Conservation (phyloP, 805 yeast species). For the Myxozyma mucilagina region DNA sequence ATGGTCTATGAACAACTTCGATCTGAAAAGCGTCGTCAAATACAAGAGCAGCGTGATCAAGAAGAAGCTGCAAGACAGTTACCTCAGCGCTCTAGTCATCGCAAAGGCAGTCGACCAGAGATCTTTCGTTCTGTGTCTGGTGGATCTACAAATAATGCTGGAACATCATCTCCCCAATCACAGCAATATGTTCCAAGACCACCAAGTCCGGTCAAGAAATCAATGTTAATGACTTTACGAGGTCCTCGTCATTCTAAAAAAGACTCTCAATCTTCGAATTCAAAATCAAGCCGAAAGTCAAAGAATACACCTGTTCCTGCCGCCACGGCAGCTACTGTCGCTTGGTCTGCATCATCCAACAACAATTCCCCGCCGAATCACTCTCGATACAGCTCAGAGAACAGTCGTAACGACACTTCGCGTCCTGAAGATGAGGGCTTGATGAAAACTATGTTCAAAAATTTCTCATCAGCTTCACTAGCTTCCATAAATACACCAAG, state of each 20-base stretch:
- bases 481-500: neutral
- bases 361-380: slow-evolving; percentile 5
- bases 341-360: slow-evolving; percentile 17
- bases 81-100: slow-evolving; percentile 5
- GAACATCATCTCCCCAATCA: neutral
- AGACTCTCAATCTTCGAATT: neutral
- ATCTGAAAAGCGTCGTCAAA: slow-evolving; percentile 17
- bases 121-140: slow-evolving; percentile 14
- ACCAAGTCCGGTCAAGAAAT: slow-evolving; percentile 24
- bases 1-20: slow-evolving; percentile 25
- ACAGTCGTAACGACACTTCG: neutral
- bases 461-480: slow-evolving; percentile 23
- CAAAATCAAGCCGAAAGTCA: neutral
- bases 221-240: slow-evolving; percentile 31
- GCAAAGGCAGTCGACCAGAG: slow-evolving; percentile 3
- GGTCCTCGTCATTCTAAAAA: slow-evolving; percentile 23
- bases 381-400: slow-evolving; percentile 7
- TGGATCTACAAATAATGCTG: neutral
- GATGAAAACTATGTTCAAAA: slow-evolving; percentile 19
- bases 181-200: slow-evolving; percentile 9
- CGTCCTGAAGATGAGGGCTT: slow-evolving; percentile 15
- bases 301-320: slow-evolving; percentile 9
- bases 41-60: slow-evolving; percentile 6
- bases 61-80: slow-evolving; percentile 8
- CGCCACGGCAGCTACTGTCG: slow-evolving; percentile 23